Base-by-base conservation (phyloP, 805 yeast genomes). In the Lachancea thermotolerans region DNA sequence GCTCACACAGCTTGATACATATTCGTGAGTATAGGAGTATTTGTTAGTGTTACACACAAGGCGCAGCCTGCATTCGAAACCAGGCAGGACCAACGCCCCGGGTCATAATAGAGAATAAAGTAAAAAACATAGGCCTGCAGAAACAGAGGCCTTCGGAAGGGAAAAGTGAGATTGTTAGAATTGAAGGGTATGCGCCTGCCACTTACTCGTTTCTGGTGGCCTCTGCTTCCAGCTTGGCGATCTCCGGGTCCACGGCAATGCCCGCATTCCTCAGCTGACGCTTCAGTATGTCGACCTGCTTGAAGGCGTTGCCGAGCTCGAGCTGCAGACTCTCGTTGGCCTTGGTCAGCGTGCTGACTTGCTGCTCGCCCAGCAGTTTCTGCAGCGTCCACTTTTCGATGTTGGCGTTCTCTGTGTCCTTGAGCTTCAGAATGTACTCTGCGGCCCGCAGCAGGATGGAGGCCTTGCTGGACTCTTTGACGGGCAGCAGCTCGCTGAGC, bases 301-400 rank as follows among this genome's bases (percentile, higher is more conserved):
- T 76, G 73, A 91, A 91, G 12, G 96, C 95, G 60, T 87, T 81
- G 55, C 87, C 95, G 57, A 91, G 75, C 68, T 90, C 97, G 44
- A 74, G 76, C 68, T 88, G 89, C 63, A 91, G 75, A 66, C 87
- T 85, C 58, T 88, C 95, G 69, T 90, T 91, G 11, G 89, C 79
- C 35, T 85, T 81, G 43, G 85, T 78, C 54, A 91, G 75, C 66
- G 90, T 96, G 50, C 84, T 78, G 42, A 89, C 83, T 10, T 91
- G 89, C 68, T 91, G 98, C 64, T 90, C 97, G 32, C 91, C 83
- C 51, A 89, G 74, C 50, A 93, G 74, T 69, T 91, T 91, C 66
- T 91, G 97, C 59, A 91, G 73, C 5, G 97, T 90, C 87, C 95
- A 87, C 70, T 93, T 91, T 67, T 91, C 96, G 57, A 88, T 82